Base-by-base conservation (phyloP, 2,329 filamentous ascomycete species). In the Mollisiaceae sp. region DNA sequence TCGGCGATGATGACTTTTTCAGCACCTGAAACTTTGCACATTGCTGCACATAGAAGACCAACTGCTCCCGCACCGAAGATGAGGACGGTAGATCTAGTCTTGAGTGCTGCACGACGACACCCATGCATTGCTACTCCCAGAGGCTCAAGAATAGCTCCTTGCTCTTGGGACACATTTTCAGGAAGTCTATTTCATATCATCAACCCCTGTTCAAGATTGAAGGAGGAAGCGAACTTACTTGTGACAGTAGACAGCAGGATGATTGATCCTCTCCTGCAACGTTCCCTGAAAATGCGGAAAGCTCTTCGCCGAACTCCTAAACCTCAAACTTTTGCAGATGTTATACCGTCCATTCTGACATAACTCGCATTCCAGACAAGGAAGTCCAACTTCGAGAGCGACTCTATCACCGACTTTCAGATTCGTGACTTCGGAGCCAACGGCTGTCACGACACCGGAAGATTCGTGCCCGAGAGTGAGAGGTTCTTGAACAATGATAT, bases 401-500 rank as follows among this genome's bases (percentile, higher is more conserved):
- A 98, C 93, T 73, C 92, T 90, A 81, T 98, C 95, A 76, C 94
- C 94, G 45, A 91, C 84, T 75, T 92, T 87, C 76, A 97, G 85
- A 72, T 82, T 79, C 35, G 83, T 93, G 66, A 97, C 93, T 39
- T 89, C 91, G 43, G 91, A 86, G 77, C 94, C 91, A 62, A 90
- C 89, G 14, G 93, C 91, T 72, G 97, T 86, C 65, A 98, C 80
- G 73, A 90, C 88, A 66, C 94, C 94, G 8, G 93, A 90, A 41
- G 93, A 96, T 81, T 98, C 94, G 82, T 98, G 94, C 72, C 94
- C 94, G 18, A 98, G 89, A 75, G 97, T 93, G 78, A 97, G 92
- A 75, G 94, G 90, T 75, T 86, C 91, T 70, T 86, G 86, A 57
- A 98, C 94, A 67, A 97, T 89, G 91, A 97, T 97, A 72, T 94